These are phyloP conservation scores for Colletotrichum sp. DNA, from an alignment of 2,329 filamentous ascomycete species.

Conservation along the genomic window DNA sequence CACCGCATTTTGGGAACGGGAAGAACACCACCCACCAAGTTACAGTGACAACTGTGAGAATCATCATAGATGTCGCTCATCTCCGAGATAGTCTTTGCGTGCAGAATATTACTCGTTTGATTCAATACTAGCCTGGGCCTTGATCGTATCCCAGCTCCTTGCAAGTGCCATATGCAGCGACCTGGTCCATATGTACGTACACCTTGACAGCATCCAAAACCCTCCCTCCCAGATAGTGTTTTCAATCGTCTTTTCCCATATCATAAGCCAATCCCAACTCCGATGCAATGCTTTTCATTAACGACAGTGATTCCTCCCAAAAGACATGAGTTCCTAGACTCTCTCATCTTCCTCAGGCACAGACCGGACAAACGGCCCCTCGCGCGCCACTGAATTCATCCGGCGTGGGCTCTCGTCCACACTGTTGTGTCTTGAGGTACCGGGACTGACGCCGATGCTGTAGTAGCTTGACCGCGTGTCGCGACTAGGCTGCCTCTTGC, in stretches of 20 bases:
- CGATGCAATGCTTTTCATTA: background rate
- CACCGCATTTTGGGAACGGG: background rate
- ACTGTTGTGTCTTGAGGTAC: constrained; percentile 45
- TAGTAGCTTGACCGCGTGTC: constrained; percentile 13
- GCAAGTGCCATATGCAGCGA: background rate
- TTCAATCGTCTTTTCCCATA: background rate
- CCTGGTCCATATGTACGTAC: background rate
- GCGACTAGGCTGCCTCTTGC: constrained; percentile 23
- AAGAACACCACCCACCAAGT: background rate
- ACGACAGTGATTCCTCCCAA: background rate
- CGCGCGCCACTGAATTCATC: background rate
- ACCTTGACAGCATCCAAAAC: background rate
- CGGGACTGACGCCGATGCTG: constrained; percentile 42
- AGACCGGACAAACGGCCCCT: background rate
- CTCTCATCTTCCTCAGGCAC: constrained; percentile 15
- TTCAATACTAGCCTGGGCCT: background rate
- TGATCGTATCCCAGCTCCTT: background rate
- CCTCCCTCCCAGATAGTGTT: background rate
- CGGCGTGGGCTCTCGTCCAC: constrained; percentile 26
- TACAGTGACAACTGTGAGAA: background rate
- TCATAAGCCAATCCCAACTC: background rate
- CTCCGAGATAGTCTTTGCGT: background rate
- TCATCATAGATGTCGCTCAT: background rate
- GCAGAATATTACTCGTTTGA: background rate
- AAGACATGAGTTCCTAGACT: background rate